These are phyloP conservation scores for Umbellularia californica DNA, from an alignment of 164 flowering plant species.

Conservation along the genomic window DNA sequence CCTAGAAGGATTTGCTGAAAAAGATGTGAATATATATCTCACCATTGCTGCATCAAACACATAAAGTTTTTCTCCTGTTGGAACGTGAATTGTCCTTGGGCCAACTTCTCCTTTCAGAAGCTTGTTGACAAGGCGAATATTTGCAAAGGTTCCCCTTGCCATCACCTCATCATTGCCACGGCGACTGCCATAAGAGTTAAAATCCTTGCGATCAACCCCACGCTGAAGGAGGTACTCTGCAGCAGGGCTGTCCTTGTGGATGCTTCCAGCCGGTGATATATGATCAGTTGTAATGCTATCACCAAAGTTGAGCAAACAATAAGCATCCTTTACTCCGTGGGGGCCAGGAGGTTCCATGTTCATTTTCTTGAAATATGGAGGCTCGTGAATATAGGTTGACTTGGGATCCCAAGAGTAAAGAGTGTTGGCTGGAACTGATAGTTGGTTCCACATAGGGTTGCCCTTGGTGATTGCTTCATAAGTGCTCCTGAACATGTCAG, in stretches of 20 bases:
- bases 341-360: conserved; percentile 70
- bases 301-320: conserved; percentile 68
- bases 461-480: conserved; percentile 46
- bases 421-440: conserved; percentile 30
- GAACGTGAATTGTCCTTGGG: conserved; percentile 64
- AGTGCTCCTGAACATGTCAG: conserved; percentile 46
- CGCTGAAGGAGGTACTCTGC: conserved; percentile 61
- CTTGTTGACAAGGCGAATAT: conserved; percentile 67
- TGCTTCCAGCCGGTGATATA: conserved; percentile 76
- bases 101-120: conserved; percentile 70
- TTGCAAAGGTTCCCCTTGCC: conserved; percentile 81
- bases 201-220: conserved; percentile 55
- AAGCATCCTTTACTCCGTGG: conserved; percentile 67
- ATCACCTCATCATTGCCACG: conserved; percentile 77
- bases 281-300: conserved; percentile 82
- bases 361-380: conserved; percentile 53
- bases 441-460: conserved; percentile 44
- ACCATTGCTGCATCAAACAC: conserved; percentile 73
- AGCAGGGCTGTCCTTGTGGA: conserved; percentile 79
- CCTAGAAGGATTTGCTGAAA: no score
- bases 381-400: conserved; percentile 48
- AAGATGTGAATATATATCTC: not conserved
- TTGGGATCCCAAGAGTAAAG: conserved; percentile 43
- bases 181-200: conserved; percentile 77
- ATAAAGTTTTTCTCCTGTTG: conserved; percentile 60